These are phyloP conservation scores for Trichoderma sp. DNA, from an alignment of 2,329 filamentous ascomycete genomes.

Conservation along the genomic window DNA sequence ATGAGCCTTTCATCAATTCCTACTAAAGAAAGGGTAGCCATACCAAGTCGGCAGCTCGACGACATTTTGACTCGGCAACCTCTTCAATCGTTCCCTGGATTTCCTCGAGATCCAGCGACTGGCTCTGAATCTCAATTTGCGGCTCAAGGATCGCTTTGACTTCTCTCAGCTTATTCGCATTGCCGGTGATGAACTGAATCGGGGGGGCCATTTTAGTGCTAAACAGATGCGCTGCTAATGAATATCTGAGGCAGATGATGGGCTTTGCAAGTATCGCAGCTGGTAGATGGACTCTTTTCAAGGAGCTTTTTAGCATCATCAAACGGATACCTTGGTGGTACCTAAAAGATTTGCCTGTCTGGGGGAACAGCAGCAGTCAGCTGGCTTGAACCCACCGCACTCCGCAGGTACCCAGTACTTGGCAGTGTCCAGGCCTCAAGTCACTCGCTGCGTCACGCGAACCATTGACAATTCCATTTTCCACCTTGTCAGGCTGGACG, in stretches of 20 bases:
- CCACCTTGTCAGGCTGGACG: neutral
- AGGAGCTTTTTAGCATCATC: neutral
- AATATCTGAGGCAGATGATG: neutral
- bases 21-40: neutral
- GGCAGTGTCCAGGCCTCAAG: neutral
- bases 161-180: constrained; percentile 89
- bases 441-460: neutral
- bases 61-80: constrained; percentile 84
- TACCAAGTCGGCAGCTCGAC: constrained; percentile 74
- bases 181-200: constrained; percentile 94
- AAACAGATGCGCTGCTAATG: neutral
- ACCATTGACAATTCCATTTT: neutral
- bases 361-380: neutral
- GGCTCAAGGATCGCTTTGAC: constrained; percentile 81
- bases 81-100: constrained; percentile 92
- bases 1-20: neutral
- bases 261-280: neutral
- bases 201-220: constrained; percentile 20
- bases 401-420: neutral
- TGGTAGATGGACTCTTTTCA: neutral
- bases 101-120: constrained; percentile 78
- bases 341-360: neutral
- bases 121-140: constrained; percentile 69
- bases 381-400: neutral
- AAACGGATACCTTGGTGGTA: neutral